Evolutionary conservation across 805 yeast species (phyloP), one percentile per base, ranked within the genome.

Genomic region (Candida namnaoensis): DNA sequence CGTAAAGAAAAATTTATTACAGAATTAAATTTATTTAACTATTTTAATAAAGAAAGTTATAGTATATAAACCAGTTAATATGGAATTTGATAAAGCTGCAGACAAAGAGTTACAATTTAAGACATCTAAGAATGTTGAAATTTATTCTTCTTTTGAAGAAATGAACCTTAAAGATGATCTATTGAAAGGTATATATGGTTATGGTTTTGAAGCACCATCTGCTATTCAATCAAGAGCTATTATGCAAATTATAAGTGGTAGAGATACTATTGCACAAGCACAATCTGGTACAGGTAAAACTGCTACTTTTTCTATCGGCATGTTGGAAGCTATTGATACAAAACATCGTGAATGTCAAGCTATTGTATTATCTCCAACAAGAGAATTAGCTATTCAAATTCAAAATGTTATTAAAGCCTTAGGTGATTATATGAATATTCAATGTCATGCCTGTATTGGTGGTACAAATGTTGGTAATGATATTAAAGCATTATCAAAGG

Each of bases 261-360:
- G 88, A 65, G 99, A 93, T 66, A 95, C 90, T 41, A 79, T 93
- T 49, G 99, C 99, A 46, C 99, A 93, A 71, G 98, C 99, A 45
- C 99, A 93, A 69, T 88, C 96, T 33, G 99, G 99, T 68, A 93
- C 99, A 39, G 99, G 99, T 68, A 93, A 93, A 71, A 93, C 99
- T 27, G 99, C 98, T 50, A 93, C 99, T 38, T 93, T 93, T 73
- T 76, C 97, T 49, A 91, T 93, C 51, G 91, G 96, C 25, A 85
- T 88, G 73, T 70, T 93, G 50, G 95, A 93, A 66, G 85, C 78
- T 48, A 76, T 93, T 42, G 95, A 91, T 53, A 70, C 81, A 43
- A 76, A 72, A 48, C 67, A 76, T 48, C 74, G 79, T 58, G 85
- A 84, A 48, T 74, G 88, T 46, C 98, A 93, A 68, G 96, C 96